Evolutionary conservation across 495 filamentous ascomycete species (phyloP), one percentile per base, ranked within the genome.

Genomic region (Penicillium coprophilum): DNA sequence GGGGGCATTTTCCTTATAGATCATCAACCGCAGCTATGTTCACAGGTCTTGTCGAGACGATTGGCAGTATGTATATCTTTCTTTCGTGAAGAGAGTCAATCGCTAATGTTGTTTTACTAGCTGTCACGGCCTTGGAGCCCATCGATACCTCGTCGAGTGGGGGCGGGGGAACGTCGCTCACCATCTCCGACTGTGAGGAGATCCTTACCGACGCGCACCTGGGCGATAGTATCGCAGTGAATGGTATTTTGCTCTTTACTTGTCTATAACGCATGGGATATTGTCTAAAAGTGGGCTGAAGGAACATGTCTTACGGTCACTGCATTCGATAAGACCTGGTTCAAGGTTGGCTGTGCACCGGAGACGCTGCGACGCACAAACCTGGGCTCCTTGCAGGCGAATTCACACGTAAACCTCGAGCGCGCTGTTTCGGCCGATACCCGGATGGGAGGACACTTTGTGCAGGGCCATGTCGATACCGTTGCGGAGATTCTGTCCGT

Each of bases 291-390:
- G 43, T 27, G 24, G 31, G 51, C 53, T 51, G 53, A 55, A 85
- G 84, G 85, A 66, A 87, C 87, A 54, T 91, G 94, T 76, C 85
- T 99, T n/a, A 99, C 94, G 38, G 86, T 96, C 30, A 96, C 91
- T 19, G 77, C 82, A 58, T 91, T 95, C 76, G 77, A 79, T 61
- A 76, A 76, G 38, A 67, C 70, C 48, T 77, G 76, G 55, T 99
- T 99, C 87, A 95, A 88, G 57, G 92, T 97, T 60, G 93, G 94
- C 71, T 86, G 96, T 61, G 91, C 94, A 3, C 94, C 95, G 61
- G 94, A 99, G 73, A 97, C 95, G 9, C 88, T 99, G 24, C 92
- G 94, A 17, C 87, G 94, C 39, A 99, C 95, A 32, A 96, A 96
- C 74, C 88, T 99, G 12, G 91, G 91, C 49, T 79, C 78, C 20